Evolutionary conservation across 345 rosid genomes (phyloP).

Genomic region (Ailanthus altissimus): DNA sequence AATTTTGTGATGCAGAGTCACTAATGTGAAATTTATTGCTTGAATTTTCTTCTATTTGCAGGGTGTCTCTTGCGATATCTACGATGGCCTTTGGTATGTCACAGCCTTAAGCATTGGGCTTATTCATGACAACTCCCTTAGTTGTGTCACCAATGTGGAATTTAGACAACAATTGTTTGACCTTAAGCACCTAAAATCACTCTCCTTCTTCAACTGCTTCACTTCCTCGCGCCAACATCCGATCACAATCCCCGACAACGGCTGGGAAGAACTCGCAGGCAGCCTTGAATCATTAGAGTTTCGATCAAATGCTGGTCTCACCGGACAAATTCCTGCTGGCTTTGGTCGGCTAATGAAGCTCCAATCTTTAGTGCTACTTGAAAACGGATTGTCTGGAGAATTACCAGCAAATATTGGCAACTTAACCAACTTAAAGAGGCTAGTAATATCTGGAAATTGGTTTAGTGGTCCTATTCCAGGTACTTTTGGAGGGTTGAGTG

Average conservation of each 20-base stretch:
- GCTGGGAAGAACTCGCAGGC: conserved; percentile 59
- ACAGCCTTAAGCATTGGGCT: conserved; percentile 77
- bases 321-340: conserved; percentile 61
- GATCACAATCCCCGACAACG: conserved; percentile 37
- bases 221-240: conserved; percentile 41
- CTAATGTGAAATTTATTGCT: background rate
- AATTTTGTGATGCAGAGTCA: background rate
- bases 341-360: conserved; percentile 59
- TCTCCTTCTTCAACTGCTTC: conserved; percentile 74
- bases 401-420: conserved; percentile 54
- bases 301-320: conserved; percentile 74
- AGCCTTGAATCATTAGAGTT: conserved; percentile 71
- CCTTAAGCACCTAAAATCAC: conserved; percentile 76
- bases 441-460: conserved; percentile 70
- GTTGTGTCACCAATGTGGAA: conserved; percentile 50
- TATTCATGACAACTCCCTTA: conserved; percentile 67
- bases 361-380: conserved; percentile 71
- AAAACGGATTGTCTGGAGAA: conserved; percentile 63
- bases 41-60: conserved; percentile 31
- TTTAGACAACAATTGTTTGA: conserved; percentile 66
- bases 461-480: conserved; percentile 64
- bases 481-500: conserved; percentile 42
- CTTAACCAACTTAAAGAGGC: conserved; percentile 56
- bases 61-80: conserved; percentile 92
- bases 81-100: conserved; percentile 76